Conservation (phyloP, 2,329 filamentous ascomycete genomes). For the Ceratocystis lukuohia region DNA sequence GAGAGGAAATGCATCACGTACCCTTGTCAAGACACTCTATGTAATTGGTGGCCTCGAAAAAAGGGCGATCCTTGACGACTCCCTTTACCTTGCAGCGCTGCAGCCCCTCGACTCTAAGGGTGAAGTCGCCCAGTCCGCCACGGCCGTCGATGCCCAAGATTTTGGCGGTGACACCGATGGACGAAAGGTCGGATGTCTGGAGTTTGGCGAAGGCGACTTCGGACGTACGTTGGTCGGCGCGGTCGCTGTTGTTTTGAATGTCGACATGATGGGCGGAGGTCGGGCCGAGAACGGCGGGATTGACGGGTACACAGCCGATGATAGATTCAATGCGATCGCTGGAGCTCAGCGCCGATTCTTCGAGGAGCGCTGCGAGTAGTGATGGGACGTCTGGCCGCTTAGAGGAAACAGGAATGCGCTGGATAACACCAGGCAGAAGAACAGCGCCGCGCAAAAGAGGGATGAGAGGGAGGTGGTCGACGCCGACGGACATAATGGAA, state of each 20-base stretch:
- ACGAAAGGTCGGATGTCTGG: conserved; percentile 62
- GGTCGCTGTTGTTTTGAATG: conserved; percentile 55
- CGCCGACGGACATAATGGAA: conserved; percentile 11
- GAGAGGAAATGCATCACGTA: conserved; percentile 28
- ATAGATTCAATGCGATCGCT: conserved; percentile 52
- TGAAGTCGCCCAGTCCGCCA: conserved; percentile 56
- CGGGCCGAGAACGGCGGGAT: conserved; percentile 56
- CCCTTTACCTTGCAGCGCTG: conserved; percentile 63
- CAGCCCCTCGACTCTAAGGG: conserved; percentile 74
- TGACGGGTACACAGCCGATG: conserved; percentile 77
- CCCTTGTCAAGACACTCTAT: conserved; percentile 56
- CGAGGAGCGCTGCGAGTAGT: conserved; percentile 73
- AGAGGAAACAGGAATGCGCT: conserved; percentile 68
- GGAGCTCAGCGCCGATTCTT: conserved; percentile 54
- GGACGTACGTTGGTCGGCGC: conserved; percentile 33
- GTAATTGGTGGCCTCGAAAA: conserved; percentile 66
- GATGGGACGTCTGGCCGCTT: conserved; percentile 78
- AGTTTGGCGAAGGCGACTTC: conserved; percentile 46
- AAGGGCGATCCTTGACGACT: conserved; percentile 64
- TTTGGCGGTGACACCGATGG: conserved; percentile 68
- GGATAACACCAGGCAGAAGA: conserved; percentile 70
- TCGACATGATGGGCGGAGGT: conserved; percentile 47
- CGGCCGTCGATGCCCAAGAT: conserved; percentile 64
- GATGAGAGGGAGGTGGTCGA: conserved; percentile 52
- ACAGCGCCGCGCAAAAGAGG: conserved; percentile 69